Evolutionary conservation across 192 early-diverging fungal genomes (phyloP), one percentile per base, ranked within the genome.

Genomic region (Lobosporangium transversale): DNA sequence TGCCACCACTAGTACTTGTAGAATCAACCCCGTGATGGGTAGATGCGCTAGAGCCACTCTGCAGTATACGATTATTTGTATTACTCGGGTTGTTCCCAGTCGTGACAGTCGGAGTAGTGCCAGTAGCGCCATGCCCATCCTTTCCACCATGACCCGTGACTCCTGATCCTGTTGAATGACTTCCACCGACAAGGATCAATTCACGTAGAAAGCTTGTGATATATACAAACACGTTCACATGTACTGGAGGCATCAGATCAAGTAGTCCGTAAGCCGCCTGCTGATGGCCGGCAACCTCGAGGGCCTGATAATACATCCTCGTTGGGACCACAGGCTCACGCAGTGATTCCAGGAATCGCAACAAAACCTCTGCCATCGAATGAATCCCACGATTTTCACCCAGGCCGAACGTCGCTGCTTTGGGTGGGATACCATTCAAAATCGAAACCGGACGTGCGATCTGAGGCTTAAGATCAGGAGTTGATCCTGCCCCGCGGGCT

Each of bases 191-290:
- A 33, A 76, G 27, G 27, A 90, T 86, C 55, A 81, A 82, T 56
- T 94, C 93, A 14, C 85, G 67, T 54, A 97, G 68, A 59, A 97
- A 95, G 23, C 86, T 86, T n/a, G 88, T 83, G 36, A 97, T 57
- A 63, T 95, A 97, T 26, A 92, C 83, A 42, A 97, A 89, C 2
- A 91, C 89, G 57, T 93, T 91, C 24, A 88, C 87, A 81, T 92
- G 88, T 17, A 87, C 83, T 0, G 83, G 78, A 9, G 93, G 90
- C 64, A 83, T 80, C 20, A 79, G 37, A 54, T 79, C 57, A 52
- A 68, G 43, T 3, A 61, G 57, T 12, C 61, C 61, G 57, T 78
- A 31, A 40, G 84, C 53, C 50, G 81, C 69, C 71, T 81, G 53
- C 55, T 78, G 35, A 84, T 68, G 56, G 10, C 56, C 62, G 0